These are phyloP conservation scores for Yamadazyma aaseri DNA, from an alignment of 1,139 yeast species.

Conservation along the genomic window DNA sequence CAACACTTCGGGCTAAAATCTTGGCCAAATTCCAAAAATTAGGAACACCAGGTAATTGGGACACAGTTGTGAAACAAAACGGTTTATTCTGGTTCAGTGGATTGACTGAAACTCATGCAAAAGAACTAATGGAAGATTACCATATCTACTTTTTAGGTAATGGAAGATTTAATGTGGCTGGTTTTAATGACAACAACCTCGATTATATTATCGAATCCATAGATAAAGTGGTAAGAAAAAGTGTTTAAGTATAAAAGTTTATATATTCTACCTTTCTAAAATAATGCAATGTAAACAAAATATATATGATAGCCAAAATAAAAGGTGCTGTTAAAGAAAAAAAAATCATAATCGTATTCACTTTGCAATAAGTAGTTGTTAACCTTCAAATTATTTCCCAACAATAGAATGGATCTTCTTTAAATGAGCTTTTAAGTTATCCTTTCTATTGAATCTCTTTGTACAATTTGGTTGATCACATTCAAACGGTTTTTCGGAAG, in stretches of 20 bases:
- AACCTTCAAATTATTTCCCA: constrained; percentile 1
- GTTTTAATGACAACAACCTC: constrained; percentile 36
- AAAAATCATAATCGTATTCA: neutral
- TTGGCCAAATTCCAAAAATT: constrained; percentile 27
- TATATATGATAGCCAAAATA: too few species aligned
- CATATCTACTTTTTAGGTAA: constrained; percentile 37
- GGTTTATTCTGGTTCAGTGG: constrained; percentile 50
- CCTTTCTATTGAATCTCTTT: constrained; percentile 72
- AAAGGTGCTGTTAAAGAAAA: neutral
- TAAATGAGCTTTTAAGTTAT: constrained; percentile 65
- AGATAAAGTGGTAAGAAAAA: constrained; percentile 38
- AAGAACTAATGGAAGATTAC: constrained; percentile 28
- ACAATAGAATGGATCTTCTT: constrained; percentile 53
- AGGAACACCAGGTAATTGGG: constrained; percentile 46
- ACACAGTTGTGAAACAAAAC: constrained; percentile 31
- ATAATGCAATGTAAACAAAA: constrained; percentile 1
- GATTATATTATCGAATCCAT: constrained; percentile 35
- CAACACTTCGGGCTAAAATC: constrained; percentile 27
- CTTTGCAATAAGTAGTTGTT: neutral
- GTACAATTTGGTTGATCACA: constrained; percentile 75
- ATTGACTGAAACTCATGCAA: constrained; percentile 31
- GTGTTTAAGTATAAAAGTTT: neutral
- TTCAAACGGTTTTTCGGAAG: constrained; percentile 80
- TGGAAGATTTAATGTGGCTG: constrained; percentile 48
- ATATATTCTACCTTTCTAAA: neutral